Conservation (phyloP, 2,329 filamentous ascomycete genomes). For the Fusarium sp. region DNA sequence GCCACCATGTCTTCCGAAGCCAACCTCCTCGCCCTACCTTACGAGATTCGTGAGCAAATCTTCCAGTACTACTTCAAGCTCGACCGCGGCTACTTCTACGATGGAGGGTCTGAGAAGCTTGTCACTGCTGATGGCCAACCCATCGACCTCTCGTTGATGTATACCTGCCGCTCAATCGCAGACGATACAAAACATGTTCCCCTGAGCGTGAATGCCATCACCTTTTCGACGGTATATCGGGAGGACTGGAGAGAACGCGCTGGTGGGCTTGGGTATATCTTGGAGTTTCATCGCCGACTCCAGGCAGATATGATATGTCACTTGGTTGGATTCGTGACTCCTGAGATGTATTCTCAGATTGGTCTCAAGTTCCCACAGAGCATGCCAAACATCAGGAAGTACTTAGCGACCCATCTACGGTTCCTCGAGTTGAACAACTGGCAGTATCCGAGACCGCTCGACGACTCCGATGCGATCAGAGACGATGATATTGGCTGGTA, state of each 20-base stretch:
- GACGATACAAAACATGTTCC: neutral
- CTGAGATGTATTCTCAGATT: neutral
- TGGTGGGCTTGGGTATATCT: fast-evolving
- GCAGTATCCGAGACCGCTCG: neutral
- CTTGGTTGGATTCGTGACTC: neutral
- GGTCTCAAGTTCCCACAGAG: neutral
- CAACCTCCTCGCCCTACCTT: constrained; percentile 5
- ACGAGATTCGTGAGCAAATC: constrained; percentile 18
- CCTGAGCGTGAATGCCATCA: constrained; percentile 9
- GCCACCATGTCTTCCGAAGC: neutral
- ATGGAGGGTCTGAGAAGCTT: constrained; percentile 2
- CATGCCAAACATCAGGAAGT: neutral
- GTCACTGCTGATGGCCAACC: neutral
- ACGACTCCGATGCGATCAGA: neutral
- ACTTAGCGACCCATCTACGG: neutral
- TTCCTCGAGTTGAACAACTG: neutral
- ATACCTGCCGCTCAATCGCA: constrained; percentile 12
- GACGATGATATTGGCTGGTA: neutral
- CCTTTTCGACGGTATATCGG: constrained; percentile 7
- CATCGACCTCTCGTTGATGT: constrained; percentile 14
- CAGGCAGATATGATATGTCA: fast-evolving
- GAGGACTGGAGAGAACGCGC: neutral
- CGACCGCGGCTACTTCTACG: constrained; percentile 11
- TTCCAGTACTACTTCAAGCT: constrained; percentile 14
- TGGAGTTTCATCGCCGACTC: neutral